phyloP scores from a whole-genome alignment of 176 grass and related monocot species.

The Phragmites australis region DNA sequence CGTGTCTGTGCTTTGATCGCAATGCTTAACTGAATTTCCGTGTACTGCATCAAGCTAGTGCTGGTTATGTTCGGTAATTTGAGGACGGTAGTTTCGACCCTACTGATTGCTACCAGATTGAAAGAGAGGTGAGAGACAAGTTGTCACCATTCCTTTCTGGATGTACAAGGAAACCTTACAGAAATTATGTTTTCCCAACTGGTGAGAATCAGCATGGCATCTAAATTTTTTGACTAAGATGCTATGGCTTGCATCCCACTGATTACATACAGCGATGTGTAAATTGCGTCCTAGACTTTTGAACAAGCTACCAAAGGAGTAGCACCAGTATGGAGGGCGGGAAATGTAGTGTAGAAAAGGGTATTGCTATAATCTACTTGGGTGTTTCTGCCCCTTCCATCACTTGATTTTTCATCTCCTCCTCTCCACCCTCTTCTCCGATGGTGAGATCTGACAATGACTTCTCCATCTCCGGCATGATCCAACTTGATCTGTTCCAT shows the following conservation, averaged over 20 bases:
- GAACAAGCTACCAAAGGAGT: too few relatives aligned
- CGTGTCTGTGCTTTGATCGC: slow-evolving; percentile 10
- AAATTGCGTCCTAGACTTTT: background rate
- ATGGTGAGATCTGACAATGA: too few relatives aligned
- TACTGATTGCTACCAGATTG: background rate
- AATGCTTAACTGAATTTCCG: slow-evolving; percentile 14
- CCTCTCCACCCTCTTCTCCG: too few relatives aligned
- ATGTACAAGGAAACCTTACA: background rate
- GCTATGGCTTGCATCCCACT: background rate
- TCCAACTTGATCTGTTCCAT: too few relatives aligned
- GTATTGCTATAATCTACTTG: too few relatives aligned
- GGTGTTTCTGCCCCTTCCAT: too few relatives aligned
- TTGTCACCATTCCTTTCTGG: background rate
- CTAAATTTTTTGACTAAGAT: background rate
- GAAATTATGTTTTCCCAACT: background rate
- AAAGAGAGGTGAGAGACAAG: background rate
- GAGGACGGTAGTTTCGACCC: background rate
- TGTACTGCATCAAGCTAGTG: background rate
- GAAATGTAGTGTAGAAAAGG: too few relatives aligned
- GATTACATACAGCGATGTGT: background rate
- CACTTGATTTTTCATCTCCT: too few relatives aligned
- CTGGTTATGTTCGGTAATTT: slow-evolving; percentile 1
- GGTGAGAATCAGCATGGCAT: background rate
- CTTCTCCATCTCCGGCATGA: too few relatives aligned
- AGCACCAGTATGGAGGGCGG: too few relatives aligned